Percentiles rank a stretch among this genome's conserved stretches.
These are phyloP conservation scores for Acanthamoeba healyi DNA, from an alignment of 208 protist species.

Conservation along the genomic window DNA sequence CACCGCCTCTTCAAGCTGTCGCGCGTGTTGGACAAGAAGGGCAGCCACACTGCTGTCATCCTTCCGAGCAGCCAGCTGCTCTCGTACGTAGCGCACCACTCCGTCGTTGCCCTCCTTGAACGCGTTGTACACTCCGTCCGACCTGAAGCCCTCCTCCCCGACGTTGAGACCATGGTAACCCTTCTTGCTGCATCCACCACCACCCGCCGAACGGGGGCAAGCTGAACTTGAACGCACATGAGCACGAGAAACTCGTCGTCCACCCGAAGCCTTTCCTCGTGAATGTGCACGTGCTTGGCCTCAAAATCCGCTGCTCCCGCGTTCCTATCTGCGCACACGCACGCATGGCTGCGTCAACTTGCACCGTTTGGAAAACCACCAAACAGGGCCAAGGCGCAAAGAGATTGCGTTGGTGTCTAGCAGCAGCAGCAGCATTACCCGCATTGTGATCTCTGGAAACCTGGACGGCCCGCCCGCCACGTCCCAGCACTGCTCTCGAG, in stretches of 20 bases:
- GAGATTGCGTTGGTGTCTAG: no score
- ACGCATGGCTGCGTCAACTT: no score
- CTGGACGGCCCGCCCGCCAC: constrained; percentile 16
- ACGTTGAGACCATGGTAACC: no score
- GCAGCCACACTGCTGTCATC: neutral
- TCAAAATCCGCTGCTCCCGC: neutral
- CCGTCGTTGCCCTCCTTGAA: constrained; percentile 47
- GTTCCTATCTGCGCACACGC: neutral
- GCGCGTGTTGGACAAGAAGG: neutral
- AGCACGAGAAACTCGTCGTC: constrained; percentile 54
- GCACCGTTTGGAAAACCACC: no score
- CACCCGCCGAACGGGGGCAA: neutral
- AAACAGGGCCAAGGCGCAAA: no score
- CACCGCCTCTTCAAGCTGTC: constrained; percentile 15
- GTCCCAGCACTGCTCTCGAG: constrained; percentile 28
- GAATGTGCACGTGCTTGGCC: neutral
- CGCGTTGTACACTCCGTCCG: constrained; percentile 58
- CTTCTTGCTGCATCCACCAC: neutral
- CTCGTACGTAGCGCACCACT: constrained; percentile 2
- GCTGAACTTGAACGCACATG: neutral
- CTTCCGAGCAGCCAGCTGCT: neutral
- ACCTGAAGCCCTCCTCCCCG: neutral
- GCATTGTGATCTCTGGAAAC: neutral
- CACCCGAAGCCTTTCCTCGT: neutral
- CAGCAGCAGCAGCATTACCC: neutral